Conservation (phyloP, 352 stramenopile species). For the Phytophthora multivora region DNA sequence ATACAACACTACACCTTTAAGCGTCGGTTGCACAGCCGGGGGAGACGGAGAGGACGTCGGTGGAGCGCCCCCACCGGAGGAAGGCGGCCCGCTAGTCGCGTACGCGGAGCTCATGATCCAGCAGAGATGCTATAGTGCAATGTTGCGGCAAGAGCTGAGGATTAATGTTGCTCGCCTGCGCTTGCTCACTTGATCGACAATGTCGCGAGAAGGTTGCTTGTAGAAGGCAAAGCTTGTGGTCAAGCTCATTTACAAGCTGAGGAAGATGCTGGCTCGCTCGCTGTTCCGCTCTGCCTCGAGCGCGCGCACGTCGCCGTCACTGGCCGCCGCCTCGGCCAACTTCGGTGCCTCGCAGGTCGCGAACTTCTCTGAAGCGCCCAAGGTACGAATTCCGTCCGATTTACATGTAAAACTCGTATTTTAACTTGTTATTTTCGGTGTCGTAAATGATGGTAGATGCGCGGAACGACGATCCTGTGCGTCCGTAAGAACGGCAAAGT, state of each 20-base stretch:
- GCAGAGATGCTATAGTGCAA: no score
- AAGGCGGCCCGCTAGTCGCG: constrained; percentile 21
- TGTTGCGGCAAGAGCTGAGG: no score
- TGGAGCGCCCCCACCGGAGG: constrained; percentile 8
- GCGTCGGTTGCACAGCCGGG: constrained; percentile 61
- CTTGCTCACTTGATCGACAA: no score
- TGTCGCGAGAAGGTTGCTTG: no score
- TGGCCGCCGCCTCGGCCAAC: constrained; percentile 19
- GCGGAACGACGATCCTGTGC: constrained; percentile 98
- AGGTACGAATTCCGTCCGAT: constrained; percentile 29
- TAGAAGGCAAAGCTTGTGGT: background rate
- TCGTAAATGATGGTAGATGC: constrained; percentile 61
- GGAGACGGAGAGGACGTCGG: constrained; percentile 14
- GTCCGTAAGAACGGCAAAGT: constrained; percentile 98
- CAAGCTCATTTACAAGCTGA: constrained; percentile 4
- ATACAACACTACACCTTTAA: constrained; percentile 58
- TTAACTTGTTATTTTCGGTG: background rate
- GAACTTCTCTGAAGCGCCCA: constrained; percentile 61
- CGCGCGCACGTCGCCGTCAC: constrained; percentile 16
- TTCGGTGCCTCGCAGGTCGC: constrained; percentile 25
- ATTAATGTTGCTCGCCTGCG: no score
- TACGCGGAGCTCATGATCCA: constrained; percentile 24
- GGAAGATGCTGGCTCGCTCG: constrained; percentile 66
- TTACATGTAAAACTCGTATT: background rate
- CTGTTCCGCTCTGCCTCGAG: constrained; percentile 48